A percentile compares a stretch with the other conserved stretches of the same genome.
These are phyloP conservation scores for Bryoglossum gracile DNA, from an alignment of 495 filamentous ascomycete genomes.

Conservation along the genomic window DNA sequence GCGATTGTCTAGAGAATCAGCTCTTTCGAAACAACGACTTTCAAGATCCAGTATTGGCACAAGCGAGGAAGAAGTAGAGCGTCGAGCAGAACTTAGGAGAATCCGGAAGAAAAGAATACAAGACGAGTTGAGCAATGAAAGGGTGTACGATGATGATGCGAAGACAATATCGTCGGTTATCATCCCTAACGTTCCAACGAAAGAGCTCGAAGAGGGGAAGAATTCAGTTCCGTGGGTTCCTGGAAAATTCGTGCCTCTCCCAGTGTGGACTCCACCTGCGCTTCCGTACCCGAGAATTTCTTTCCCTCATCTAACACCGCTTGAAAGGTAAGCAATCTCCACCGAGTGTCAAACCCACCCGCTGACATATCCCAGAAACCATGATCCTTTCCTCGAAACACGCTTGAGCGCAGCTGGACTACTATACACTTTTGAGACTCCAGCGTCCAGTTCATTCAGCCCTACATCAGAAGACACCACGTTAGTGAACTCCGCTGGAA, in stretches of 20 bases:
- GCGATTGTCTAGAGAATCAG: slow-evolving; percentile 39
- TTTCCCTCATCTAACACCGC: background rate
- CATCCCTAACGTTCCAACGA: too few relatives aligned
- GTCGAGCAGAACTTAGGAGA: slow-evolving; percentile 43
- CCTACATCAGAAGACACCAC: too few relatives aligned
- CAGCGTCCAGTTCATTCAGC: too few relatives aligned
- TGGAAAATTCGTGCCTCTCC: slow-evolving; percentile 2
- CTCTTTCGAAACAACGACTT: slow-evolving; percentile 27
- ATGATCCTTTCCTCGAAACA: background rate
- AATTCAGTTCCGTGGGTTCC: slow-evolving; percentile 3
- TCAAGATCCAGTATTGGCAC: slow-evolving; percentile 35
- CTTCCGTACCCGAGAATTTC: slow-evolving; percentile 1
- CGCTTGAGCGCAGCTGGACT: too few relatives aligned
- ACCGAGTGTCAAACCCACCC: background rate
- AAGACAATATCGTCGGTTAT: slow-evolving; percentile 18
- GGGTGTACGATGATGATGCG: slow-evolving; percentile 25
- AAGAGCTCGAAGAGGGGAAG: background rate
- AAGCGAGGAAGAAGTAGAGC: slow-evolving; percentile 41
- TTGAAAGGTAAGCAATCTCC: slow-evolving; percentile 2
- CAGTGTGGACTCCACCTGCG: background rate
- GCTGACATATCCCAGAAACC: slow-evolving; percentile 7
- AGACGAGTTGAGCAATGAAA: slow-evolving; percentile 39
- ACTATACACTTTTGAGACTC: too few relatives aligned
- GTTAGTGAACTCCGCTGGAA: slow-evolving; percentile 2
- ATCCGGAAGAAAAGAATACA: slow-evolving; percentile 44